Base-by-base conservation (phyloP, 345 rosid genomes). In the Pistacia integerrima region DNA sequence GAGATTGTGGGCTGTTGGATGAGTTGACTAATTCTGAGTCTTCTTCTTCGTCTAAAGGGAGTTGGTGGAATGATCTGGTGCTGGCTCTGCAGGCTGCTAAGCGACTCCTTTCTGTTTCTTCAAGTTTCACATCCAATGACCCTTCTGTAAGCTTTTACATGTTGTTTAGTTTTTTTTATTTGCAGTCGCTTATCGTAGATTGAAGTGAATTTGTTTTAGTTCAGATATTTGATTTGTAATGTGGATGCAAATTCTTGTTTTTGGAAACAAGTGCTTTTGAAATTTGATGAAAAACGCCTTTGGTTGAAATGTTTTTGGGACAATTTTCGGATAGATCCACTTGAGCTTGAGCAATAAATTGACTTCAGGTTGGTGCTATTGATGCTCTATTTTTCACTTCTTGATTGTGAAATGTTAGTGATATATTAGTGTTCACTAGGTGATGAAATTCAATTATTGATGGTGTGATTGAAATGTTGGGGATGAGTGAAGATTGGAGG, bases 61-160 rank as follows among this genome's bases (percentile, higher is more conserved):
- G 62, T 25, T 94, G 98, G 97, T 86, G 84, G 77, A 88, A 88
- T 65, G 93, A 91, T 85, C 88, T 96, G 63, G 70, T 78, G 9
- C 74, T 66, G 13, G 87, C 95, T 5, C 83, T 96, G 20, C 90
- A 75, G 78, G 87, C 87, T 20, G 87, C 95, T 63, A 86, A 86
- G 83, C 85, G 90, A 56, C 90, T 97, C 28, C 80, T 91, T 25
- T 74, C 81, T 49, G 70, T 82, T 75, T 90, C 89, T 16, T 35
- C 77, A 67, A 75, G 68, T 69, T 88, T 84, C 74, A 70, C 72
- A 70, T 81, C 90, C 33, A 64, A 64, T 74, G 78, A 85, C 49
- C 65, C 87, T 69, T 83, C 89, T 80, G 99, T 96, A 87, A 93
- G 92, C 67, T 69, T 38, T 70, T 67, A 14, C 57, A 2, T 16